These are phyloP conservation scores for Pyrenula massariospora DNA, from an alignment of 495 filamentous ascomycete species.

Conservation along the genomic window DNA sequence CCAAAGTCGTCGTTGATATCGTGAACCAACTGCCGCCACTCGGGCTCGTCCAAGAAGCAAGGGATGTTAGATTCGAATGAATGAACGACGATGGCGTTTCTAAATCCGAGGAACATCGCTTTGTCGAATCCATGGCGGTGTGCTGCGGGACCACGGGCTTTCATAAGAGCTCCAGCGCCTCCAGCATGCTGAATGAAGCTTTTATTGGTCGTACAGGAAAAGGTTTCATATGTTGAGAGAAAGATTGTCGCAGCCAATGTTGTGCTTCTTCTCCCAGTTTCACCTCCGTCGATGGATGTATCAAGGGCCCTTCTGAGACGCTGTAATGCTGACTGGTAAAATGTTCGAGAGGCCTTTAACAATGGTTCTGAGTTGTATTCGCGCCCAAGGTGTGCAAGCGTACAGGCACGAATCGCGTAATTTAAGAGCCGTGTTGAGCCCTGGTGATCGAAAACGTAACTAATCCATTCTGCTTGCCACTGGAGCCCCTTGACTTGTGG, in stretches of 20 bases:
- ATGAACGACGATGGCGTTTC: slow-evolving; percentile 19
- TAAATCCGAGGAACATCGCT: slow-evolving; percentile 21
- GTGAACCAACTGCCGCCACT: slow-evolving; percentile 21
- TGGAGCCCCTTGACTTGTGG: neutral
- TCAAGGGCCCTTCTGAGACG: neutral
- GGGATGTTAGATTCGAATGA: slow-evolving; percentile 14
- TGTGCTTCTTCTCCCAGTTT: neutral
- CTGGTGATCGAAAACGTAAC: neutral
- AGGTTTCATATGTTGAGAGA: slow-evolving; percentile 23
- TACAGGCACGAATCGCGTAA: neutral
- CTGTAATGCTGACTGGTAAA: neutral
- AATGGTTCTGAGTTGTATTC: neutral
- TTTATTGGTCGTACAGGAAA: slow-evolving; percentile 17
- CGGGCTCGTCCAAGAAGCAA: slow-evolving; percentile 21
- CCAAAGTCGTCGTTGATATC: slow-evolving; percentile 11
- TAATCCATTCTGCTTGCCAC: neutral
- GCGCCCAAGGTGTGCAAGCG: neutral
- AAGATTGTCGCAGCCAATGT: slow-evolving; percentile 16
- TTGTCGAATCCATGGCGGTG: slow-evolving; percentile 21
- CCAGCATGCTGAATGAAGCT: slow-evolving; percentile 25
- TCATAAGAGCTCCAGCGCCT: slow-evolving; percentile 22
- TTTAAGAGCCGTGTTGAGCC: neutral
- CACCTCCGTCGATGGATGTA: neutral
- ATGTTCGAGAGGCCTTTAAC: neutral
- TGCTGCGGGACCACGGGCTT: slow-evolving; percentile 18